These are phyloP conservation scores for Phoma herbarum DNA, from an alignment of 2,329 filamentous ascomycete genomes.

Conservation along the genomic window DNA sequence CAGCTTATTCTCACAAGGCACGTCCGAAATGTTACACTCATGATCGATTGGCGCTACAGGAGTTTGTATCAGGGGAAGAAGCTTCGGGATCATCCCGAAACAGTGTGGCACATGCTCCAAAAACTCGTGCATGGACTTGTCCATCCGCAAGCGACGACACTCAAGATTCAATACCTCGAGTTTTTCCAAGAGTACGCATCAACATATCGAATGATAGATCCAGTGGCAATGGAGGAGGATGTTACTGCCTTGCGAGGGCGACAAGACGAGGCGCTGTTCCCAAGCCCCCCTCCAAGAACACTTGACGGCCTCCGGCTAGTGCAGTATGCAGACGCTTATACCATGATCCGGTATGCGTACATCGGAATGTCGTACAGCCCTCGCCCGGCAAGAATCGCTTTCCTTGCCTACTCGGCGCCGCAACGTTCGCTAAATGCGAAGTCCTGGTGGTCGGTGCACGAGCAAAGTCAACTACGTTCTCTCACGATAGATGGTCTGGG, in stretches of 20 bases:
- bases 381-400: not conserved
- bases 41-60: not conserved
- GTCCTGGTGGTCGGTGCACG: not conserved
- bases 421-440: not conserved
- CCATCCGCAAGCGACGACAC: not conserved
- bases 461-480: not conserved
- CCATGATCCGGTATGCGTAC: not conserved
- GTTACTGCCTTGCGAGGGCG: not conserved
- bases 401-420: not conserved
- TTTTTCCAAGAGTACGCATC: not conserved
- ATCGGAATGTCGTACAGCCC: not conserved
- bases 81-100: not conserved
- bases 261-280: not conserved
- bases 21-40: not conserved
- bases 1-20: not conserved
- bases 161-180: not conserved
- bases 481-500: not conserved
- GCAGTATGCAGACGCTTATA: not conserved
- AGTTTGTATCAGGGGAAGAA: not conserved
- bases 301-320: not conserved
- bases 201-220: no score
- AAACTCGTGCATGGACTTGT: not conserved
- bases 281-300: not conserved
- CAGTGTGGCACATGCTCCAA: not conserved
- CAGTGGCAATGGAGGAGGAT: not conserved